Evolutionary conservation across 495 filamentous ascomycete genomes (phyloP), one percentile per base, ranked within the genome.

Genomic region (Delitschia confertaspora): DNA sequence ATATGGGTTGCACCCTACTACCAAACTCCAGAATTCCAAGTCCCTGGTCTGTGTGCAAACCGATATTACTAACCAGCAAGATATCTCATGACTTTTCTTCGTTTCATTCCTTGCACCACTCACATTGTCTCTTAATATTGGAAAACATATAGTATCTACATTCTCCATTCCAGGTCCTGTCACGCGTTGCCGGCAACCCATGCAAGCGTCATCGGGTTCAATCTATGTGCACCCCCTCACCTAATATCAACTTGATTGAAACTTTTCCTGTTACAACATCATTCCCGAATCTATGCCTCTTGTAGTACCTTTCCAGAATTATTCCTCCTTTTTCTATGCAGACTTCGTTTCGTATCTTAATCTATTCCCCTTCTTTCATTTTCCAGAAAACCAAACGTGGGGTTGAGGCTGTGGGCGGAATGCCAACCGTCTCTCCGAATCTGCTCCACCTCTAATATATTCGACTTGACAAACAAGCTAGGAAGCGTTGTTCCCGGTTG

Each of bases 331-430:
- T n/a, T n/a, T n/a, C n/a, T n/a, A n/a, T n/a, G n/a, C n/a, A n/a
- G n/a, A n/a, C n/a, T n/a, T n/a, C n/a, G n/a, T n/a, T n/a, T 8
- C 27, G 18, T 13, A 30, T 27, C 17, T 13, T 42, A 23, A 40
- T 40, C n/a, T 26, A 11, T 17, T 13, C 26, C 23, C 19, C 41
- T 45, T 35, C 32, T 27, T n/a, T 35, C 41, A 21, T 22, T 22
- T 45, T 45, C 41, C 36, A 13, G 31, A 45, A 35, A 36, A 26
- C n/a, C n/a, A n/a, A n/a, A n/a, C n/a, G n/a, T n/a, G n/a, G n/a
- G 8, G 20, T 17, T 8, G 31, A 45, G 41, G n/a, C n/a, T 32
- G 13, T 19, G 19, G 34, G 6, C n/a, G 34, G 17, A 24, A 9
- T 14, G 22, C 41, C 31, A 33, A 34, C 10, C 21, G 3, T 36